Evolutionary conservation across 2,329 filamentous ascomycete genomes (phyloP).

Genomic region (Alternaria sp.): DNA sequence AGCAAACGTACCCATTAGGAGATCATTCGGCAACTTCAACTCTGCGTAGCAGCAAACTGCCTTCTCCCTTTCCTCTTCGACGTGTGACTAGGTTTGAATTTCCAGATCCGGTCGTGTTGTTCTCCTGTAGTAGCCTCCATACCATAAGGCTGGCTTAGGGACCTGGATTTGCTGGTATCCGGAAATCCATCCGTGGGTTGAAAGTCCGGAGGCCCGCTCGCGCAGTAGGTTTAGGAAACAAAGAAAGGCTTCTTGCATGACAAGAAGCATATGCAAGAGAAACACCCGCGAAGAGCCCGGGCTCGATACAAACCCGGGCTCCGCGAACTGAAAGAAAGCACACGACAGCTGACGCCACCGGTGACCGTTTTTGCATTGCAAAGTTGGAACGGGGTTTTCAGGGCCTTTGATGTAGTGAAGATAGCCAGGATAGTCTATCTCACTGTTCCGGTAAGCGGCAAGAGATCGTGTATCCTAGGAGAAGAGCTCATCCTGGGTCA

Average conservation of each 20-base stretch:
- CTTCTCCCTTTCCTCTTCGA: background rate
- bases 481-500: background rate
- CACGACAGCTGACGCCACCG: too few species aligned
- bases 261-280: slow-evolving; percentile 2
- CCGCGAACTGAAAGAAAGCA: background rate
- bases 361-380: too few species aligned
- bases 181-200: background rate
- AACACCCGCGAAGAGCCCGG: background rate
- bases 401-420: background rate
- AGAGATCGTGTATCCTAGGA: background rate
- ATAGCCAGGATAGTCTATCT: background rate
- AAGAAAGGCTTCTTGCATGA: slow-evolving; percentile 4
- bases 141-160: too few species aligned
- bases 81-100: too few species aligned
- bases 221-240: background rate
- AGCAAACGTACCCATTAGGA: background rate
- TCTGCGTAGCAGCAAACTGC: background rate
- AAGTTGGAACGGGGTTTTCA: background rate
- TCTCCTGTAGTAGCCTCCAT: background rate
- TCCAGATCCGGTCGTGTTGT: too few species aligned
- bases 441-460: background rate
- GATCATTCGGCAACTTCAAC: background rate
- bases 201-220: background rate
- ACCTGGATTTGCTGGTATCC: background rate
- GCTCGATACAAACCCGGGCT: background rate